Evolutionary conservation across 2,329 filamentous ascomycete species (phyloP).

Genomic region (Nannizziopsis barbatae): DNA sequence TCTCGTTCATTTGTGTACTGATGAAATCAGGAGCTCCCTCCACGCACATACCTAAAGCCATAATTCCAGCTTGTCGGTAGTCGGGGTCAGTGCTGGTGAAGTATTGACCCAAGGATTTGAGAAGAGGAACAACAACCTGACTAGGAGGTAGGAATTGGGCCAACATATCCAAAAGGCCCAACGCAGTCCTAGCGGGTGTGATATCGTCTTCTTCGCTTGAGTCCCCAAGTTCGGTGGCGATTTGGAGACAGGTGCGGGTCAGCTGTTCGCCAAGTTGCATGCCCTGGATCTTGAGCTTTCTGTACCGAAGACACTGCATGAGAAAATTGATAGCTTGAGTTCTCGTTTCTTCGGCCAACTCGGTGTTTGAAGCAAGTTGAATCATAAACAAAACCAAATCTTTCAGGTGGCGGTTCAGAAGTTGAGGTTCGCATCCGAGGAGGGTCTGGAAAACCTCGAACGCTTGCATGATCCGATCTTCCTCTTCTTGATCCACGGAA

Average conservation of each 20-base stretch:
- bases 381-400: slow-evolving; percentile 92
- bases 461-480: slow-evolving; percentile 76
- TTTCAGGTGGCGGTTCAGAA: slow-evolving; percentile 75
- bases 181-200: slow-evolving; percentile 71
- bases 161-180: slow-evolving; percentile 80
- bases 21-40: slow-evolving; percentile 97
- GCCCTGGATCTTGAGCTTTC: slow-evolving; percentile 89
- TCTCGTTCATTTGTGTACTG: slow-evolving; percentile 74
- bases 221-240: slow-evolving; percentile 77
- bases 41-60: slow-evolving; percentile 85
- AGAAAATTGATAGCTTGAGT: slow-evolving; percentile 88
- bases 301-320: slow-evolving; percentile 81
- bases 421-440: slow-evolving; percentile 74
- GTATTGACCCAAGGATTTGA: slow-evolving; percentile 75
- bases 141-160: slow-evolving; percentile 80
- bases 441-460: slow-evolving; percentile 98
- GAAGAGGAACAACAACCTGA: slow-evolving; percentile 84
- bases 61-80: slow-evolving; percentile 78
- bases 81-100: slow-evolving; percentile 63
- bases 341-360: slow-evolving; percentile 72
- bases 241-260: slow-evolving; percentile 76
- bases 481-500: slow-evolving; percentile 65
- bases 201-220: slow-evolving; percentile 57
- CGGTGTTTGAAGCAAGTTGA: slow-evolving; percentile 64
- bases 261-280: slow-evolving; percentile 79